These are phyloP conservation scores for Fusarium sp. DNA, from an alignment of 2,329 filamentous ascomycete species.

Conservation along the genomic window DNA sequence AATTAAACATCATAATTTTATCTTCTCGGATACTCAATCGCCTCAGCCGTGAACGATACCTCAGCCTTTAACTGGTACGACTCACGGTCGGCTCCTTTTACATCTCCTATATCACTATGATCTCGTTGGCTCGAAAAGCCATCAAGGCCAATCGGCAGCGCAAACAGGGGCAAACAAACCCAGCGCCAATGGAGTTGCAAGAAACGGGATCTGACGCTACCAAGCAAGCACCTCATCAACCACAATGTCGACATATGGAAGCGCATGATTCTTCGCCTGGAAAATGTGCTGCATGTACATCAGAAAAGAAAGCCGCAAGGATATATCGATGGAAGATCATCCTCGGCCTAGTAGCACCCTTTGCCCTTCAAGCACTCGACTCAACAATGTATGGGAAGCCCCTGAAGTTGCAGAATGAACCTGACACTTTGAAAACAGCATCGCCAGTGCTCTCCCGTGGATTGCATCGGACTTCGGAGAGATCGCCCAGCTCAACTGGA, in stretches of 20 bases:
- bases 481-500: conserved; percentile 71
- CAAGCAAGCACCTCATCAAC: conserved; percentile 12
- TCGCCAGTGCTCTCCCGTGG: conserved; percentile 53
- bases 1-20: not conserved
- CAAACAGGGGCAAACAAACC: not conserved
- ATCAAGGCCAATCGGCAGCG: conserved; percentile 10
- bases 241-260: conserved; percentile 36
- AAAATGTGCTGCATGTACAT: conserved; percentile 46
- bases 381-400: conserved; percentile 62
- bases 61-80: not conserved
- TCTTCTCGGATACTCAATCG: not conserved
- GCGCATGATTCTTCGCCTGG: conserved; percentile 10
- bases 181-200: not conserved
- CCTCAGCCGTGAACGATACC: not conserved
- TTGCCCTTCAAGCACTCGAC: conserved; percentile 70
- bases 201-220: not conserved
- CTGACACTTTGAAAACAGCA: conserved; percentile 34
- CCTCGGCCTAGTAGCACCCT: conserved; percentile 66
- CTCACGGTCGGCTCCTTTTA: not conserved
- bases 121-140: conserved; percentile 22
- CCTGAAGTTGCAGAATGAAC: not conserved
- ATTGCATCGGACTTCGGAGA: conserved; percentile 72
- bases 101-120: conserved; percentile 3
- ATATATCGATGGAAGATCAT: conserved; percentile 68
- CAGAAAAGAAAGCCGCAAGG: conserved; percentile 46